Percentiles rank a stretch among this genome's conserved stretches.
phyloP scores from a whole-genome alignment of 2,329 filamentous ascomycete species.

The Tolypocladium album region DNA sequence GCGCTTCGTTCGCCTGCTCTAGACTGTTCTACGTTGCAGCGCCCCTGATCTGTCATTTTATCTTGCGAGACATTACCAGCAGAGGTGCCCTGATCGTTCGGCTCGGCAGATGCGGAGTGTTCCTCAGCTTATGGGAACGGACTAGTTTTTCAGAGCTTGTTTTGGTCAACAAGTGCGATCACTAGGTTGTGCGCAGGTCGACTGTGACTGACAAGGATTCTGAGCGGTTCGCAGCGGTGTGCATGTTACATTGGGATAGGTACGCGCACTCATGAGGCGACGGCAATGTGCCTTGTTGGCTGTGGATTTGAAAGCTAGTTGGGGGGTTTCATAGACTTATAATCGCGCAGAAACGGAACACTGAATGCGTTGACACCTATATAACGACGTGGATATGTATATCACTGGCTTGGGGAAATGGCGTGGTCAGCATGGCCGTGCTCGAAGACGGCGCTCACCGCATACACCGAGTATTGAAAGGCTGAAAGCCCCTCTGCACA shows the following conservation, averaged over 20 bases:
- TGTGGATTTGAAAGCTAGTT: background rate
- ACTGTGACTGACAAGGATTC: background rate
- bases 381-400: background rate
- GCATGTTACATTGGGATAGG: background rate
- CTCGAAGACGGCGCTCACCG: background rate
- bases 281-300: background rate
- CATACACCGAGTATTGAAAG: background rate
- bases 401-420: background rate
- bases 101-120: background rate
- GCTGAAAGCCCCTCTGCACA: background rate
- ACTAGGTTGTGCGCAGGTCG: background rate
- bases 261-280: background rate
- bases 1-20: background rate
- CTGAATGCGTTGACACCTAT: too few species aligned
- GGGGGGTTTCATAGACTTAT: background rate
- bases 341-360: background rate
- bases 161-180: background rate
- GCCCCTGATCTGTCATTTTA: background rate
- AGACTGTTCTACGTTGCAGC: background rate
- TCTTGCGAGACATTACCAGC: background rate
- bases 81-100: background rate
- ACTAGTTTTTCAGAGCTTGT: background rate
- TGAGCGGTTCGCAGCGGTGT: background rate
- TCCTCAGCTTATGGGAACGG: too few species aligned
- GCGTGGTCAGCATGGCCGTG: background rate